Conservation (phyloP, 805 yeast genomes). For the Cyberlindnera meyerae region DNA sequence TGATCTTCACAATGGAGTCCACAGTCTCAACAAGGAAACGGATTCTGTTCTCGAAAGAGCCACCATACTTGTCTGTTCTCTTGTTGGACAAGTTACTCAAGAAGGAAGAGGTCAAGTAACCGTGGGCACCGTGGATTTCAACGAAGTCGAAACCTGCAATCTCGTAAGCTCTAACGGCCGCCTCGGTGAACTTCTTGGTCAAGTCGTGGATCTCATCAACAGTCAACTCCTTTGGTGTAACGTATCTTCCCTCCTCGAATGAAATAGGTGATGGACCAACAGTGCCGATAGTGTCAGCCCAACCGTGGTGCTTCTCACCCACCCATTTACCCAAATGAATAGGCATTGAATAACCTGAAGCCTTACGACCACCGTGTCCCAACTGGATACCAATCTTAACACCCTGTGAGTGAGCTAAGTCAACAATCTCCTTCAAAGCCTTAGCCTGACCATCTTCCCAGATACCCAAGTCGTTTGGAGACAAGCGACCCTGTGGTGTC, state of each 20-base stretch:
- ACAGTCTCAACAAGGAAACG: conserved; percentile 45
- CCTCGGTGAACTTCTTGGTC: conserved; percentile 37
- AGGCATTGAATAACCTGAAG: conserved; percentile 30
- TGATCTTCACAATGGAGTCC: conserved; percentile 45
- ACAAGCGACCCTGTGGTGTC: conserved; percentile 34
- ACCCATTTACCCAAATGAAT: conserved; percentile 29
- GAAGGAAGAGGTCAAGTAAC: conserved; percentile 49
- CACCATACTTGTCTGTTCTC: conserved; percentile 62
- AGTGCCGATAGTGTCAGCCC: conserved; percentile 32
- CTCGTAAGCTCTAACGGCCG: conserved; percentile 46
- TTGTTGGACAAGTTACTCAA: conserved; percentile 38
- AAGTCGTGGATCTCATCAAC: conserved; percentile 36
- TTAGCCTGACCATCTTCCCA: conserved; percentile 46
- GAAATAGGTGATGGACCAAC: conserved; percentile 43
- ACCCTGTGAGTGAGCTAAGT: conserved; percentile 41
- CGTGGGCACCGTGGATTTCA: conserved; percentile 42
- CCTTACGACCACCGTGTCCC: conserved; percentile 53
- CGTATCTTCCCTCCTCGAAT: conserved; percentile 18
- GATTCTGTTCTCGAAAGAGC: conserved; percentile 53
- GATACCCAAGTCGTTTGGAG: conserved; percentile 44
- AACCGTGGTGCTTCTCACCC: conserved; percentile 36
- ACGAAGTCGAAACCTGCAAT: conserved; percentile 28
- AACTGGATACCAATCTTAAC: conserved; percentile 48
- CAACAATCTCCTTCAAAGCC: conserved; percentile 36
- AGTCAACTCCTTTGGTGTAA: conserved; percentile 40